Base-by-base conservation (phyloP, 352 stramenopile genomes). In the Phytophthora rubi region DNA sequence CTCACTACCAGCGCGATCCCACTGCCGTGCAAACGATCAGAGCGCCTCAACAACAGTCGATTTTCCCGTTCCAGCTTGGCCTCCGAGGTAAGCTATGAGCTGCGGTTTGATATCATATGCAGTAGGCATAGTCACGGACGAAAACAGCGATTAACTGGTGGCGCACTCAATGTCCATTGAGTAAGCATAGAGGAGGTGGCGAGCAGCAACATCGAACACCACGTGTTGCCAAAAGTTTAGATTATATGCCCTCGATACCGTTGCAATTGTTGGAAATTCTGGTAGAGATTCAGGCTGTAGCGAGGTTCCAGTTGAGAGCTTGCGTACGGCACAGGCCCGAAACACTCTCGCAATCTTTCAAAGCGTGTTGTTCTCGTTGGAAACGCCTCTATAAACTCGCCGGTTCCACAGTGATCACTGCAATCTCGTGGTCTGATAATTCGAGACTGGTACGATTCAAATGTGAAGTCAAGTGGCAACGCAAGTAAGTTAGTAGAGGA, bases 121-220 rank as follows among this genome's bases (percentile, higher is more conserved):
- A 35, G 32, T 21, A 21, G 18, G 18, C 18, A 21, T 21, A 21
- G 18, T 21, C 18, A 21, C 18, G 18, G 18, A 21, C 18, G 18
- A 21, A 21, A 21, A 21, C 18, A 21, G 32, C 6, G 39, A 18
- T 8, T 35, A 0, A 21, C 32, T 35, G 32, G 9, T 35, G 32
- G 12, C 35, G 32, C 9, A 9, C 32, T 30, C 39, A 28, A 71
- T 62, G 33, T 79, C 71, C 4, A 5, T 33, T 0, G 51, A 59
- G 21, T 73, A 77, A 0, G 48, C 52, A 6, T 61, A 68, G 0
- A 82, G 26, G 3, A 81, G 26, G 21, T 79, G 70, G 4, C 70
- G 55, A 2, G 74, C 66, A 7, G 45, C 4, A 10, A 59, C 28
- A 33, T 79, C 75, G 12, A 81, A 76, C 0, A 67, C 59, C 0